These are phyloP conservation scores for Salisapilia sapeloensis DNA, from an alignment of 352 stramenopile species.

Conservation along the genomic window DNA sequence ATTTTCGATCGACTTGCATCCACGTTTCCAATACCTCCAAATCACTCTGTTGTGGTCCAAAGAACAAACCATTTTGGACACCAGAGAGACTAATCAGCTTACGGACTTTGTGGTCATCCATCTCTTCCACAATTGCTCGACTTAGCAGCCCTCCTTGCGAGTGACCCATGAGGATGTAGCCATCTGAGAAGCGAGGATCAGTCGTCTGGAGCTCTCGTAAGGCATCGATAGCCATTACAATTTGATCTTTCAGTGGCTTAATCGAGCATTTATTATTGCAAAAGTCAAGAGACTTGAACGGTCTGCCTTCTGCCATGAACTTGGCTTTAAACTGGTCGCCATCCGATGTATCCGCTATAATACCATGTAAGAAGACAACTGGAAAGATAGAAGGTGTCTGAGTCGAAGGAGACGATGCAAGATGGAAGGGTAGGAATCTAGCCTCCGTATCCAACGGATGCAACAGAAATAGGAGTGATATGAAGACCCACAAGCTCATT, in stretches of 20 bases:
- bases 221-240: conserved; percentile 24
- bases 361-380: conserved; percentile 1
- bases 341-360: background rate
- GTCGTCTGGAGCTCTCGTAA: conserved; percentile 16
- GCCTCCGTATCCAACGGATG: no score
- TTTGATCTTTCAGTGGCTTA: conserved; percentile 12
- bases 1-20: conserved; percentile 13
- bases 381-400: no score
- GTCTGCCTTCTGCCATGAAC: background rate
- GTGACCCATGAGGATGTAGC: conserved; percentile 30
- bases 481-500: no score
- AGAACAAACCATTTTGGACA: conserved; percentile 1
- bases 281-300: background rate
- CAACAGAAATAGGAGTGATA: no score
- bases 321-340: conserved; percentile 1
- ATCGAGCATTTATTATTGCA: conserved; percentile 15
- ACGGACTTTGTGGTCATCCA: conserved; percentile 5
- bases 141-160: conserved; percentile 7
- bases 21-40: no score
- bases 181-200: conserved; percentile 12
- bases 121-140: conserved; percentile 3
- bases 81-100: conserved; percentile 3
- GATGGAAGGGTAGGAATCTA: no score
- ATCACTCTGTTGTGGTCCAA: conserved; percentile 1
- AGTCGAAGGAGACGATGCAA: no score